phyloP scores from a whole-genome alignment of 345 rosid species.

The Limnanthes douglasii region DNA sequence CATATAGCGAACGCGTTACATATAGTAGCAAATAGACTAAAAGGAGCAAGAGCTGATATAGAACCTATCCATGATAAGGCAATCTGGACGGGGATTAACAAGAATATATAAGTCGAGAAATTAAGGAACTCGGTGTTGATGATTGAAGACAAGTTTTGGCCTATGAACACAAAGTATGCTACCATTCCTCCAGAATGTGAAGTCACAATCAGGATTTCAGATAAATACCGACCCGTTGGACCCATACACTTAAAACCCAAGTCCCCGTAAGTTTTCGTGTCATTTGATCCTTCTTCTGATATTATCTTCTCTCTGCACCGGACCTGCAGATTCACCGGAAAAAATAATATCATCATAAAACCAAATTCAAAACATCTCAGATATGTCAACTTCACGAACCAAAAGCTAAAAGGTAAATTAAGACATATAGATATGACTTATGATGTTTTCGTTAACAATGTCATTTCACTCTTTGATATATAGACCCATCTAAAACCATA shows the following conservation, averaged over 20 bases:
- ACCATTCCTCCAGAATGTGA: constrained; percentile 84
- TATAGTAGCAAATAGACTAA: constrained; percentile 68
- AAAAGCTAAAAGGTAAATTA: too few relatives aligned
- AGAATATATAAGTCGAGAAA: constrained; percentile 34
- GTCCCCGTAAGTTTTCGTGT: constrained; percentile 71
- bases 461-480: too few relatives aligned
- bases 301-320: constrained; percentile 51
- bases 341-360: neutral
- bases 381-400: too few relatives aligned
- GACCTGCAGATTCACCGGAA: constrained; percentile 23
- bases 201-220: constrained; percentile 61
- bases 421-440: too few relatives aligned
- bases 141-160: constrained; percentile 60
- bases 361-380: too few relatives aligned
- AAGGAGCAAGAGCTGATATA: constrained; percentile 64
- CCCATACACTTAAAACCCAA: constrained; percentile 65
- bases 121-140: constrained; percentile 22
- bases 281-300: constrained; percentile 32
- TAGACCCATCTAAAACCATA: too few relatives aligned
- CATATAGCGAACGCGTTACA: constrained; percentile 68
- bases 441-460: too few relatives aligned
- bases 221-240: constrained; percentile 46
- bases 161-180: constrained; percentile 80
- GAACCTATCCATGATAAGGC: constrained; percentile 63
- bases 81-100: constrained; percentile 62